A percentile compares a stretch with the other conserved stretches of the same genome.
phyloP scores from a whole-genome alignment of 2,329 filamentous ascomycete genomes.

The Colletotrichum melonis region DNA sequence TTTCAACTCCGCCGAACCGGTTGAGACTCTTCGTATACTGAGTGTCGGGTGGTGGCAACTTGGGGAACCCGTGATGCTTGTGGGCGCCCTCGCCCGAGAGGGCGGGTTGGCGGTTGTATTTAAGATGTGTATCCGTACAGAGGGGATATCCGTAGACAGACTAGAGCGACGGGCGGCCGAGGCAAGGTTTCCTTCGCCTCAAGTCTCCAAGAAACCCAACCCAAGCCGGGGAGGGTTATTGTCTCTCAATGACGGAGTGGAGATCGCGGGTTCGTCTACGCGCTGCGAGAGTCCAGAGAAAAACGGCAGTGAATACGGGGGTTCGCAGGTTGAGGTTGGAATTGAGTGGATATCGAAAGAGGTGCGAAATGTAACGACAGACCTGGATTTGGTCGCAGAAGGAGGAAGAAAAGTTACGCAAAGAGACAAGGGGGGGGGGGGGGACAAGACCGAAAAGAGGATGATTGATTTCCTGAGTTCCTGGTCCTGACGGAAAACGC shows the following conservation, averaged over 20 bases:
- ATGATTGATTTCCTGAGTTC: neutral
- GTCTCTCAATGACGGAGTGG: neutral
- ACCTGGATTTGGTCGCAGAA: neutral
- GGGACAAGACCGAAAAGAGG: neutral
- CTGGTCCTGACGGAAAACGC: neutral
- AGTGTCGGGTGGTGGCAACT: neutral
- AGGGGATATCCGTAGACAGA: too few relatives aligned
- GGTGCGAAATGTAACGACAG: neutral
- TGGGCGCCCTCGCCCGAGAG: neutral
- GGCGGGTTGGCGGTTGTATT: constrained; percentile 22
- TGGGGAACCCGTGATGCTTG: neutral
- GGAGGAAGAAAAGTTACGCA: neutral
- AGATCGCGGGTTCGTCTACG: neutral
- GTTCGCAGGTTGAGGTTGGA: neutral
- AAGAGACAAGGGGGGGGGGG: neutral
- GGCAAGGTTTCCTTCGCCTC: neutral
- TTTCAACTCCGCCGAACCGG: neutral
- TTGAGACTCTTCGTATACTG: neutral
- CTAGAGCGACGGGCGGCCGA: too few relatives aligned
- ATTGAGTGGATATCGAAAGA: neutral
- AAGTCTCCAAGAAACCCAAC: neutral
- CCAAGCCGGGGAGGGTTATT: too few relatives aligned
- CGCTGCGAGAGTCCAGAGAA: neutral
- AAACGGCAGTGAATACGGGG: neutral
- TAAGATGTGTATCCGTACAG: constrained; percentile 7